phyloP scores from a whole-genome alignment of 2,329 filamentous ascomycete genomes.

The Fusarium sp. region DNA sequence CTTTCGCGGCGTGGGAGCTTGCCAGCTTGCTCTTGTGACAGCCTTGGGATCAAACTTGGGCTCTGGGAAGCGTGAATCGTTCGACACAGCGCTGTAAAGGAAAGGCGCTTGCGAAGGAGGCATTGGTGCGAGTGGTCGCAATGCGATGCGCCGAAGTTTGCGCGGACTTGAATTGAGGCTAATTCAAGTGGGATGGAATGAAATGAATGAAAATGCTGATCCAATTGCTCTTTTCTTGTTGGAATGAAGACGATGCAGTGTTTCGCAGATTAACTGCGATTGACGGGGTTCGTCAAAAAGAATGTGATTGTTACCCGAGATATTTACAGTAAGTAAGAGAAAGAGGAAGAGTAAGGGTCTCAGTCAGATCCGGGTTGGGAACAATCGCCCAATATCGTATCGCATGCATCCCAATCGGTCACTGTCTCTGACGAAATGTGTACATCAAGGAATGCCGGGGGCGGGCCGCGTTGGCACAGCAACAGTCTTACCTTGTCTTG shows the following conservation, averaged over 20 bases:
- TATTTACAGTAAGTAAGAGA: slow-evolving; percentile 6
- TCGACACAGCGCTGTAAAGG: slow-evolving; percentile 72
- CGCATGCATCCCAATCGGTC: slow-evolving; percentile 2
- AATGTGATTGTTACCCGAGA: slow-evolving; percentile 35
- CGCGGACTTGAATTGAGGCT: slow-evolving; percentile 6
- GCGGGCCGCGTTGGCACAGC: slow-evolving; percentile 42
- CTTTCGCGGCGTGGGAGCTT: slow-evolving; percentile 68
- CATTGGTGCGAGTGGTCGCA: slow-evolving; percentile 34
- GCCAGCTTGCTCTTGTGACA: slow-evolving; percentile 81
- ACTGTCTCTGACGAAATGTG: slow-evolving; percentile 35
- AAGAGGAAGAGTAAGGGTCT: slow-evolving; percentile 9
- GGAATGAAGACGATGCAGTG: slow-evolving; percentile 20
- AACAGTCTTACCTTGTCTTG: slow-evolving; percentile 36
- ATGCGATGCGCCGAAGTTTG: slow-evolving; percentile 20
- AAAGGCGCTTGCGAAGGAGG: slow-evolving; percentile 65
- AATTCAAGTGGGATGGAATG: neutral
- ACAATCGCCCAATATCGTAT: slow-evolving; percentile 9
- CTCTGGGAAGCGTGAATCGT: slow-evolving; percentile 65
- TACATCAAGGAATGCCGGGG: slow-evolving; percentile 10
- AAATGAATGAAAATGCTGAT: slow-evolving; percentile 5
- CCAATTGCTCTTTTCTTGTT: slow-evolving; percentile 6
- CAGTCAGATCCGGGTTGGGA: slow-evolving; percentile 2
- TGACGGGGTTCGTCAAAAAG: slow-evolving; percentile 14
- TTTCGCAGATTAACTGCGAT: slow-evolving; percentile 2
- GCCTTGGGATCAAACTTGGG: slow-evolving; percentile 86